phyloP scores from a whole-genome alignment of 129 eudicot species.

The Saussurea involucrata region DNA sequence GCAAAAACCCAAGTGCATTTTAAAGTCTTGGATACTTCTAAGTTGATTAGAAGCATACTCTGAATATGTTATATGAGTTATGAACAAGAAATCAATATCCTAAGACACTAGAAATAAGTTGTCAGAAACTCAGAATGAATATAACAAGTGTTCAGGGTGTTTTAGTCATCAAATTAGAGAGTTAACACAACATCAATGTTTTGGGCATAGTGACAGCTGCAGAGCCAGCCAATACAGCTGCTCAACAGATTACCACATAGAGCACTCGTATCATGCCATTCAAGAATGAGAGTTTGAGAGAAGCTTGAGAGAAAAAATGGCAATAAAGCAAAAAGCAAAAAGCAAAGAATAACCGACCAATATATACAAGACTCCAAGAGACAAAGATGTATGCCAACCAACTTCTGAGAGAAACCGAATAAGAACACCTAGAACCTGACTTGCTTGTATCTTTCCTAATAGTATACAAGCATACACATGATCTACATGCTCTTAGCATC shows the following conservation, averaged over 20 bases:
- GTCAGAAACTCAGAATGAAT: background rate
- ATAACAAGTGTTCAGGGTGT: background rate
- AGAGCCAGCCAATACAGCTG: background rate
- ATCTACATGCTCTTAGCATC: background rate
- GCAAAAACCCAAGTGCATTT: background rate
- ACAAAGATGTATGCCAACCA: background rate
- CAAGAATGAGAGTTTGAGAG: background rate
- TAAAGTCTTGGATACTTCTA: no score
- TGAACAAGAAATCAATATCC: background rate
- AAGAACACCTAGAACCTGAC: background rate
- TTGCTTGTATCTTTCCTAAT: background rate
- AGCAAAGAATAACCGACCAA: background rate
- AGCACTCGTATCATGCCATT: background rate
- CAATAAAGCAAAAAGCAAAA: background rate
- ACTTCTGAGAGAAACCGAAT: background rate
- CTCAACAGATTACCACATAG: background rate
- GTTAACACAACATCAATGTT: background rate
- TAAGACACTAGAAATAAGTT: background rate
- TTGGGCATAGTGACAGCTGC: background rate
- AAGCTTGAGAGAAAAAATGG: background rate
- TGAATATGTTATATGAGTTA: background rate
- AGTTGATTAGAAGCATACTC: no score
- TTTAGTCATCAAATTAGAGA: background rate
- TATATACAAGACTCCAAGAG: background rate
- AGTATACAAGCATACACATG: background rate